phyloP scores from a whole-genome alignment of 768 basidiomycete genomes.

The Xerocomellus intermedius region DNA sequence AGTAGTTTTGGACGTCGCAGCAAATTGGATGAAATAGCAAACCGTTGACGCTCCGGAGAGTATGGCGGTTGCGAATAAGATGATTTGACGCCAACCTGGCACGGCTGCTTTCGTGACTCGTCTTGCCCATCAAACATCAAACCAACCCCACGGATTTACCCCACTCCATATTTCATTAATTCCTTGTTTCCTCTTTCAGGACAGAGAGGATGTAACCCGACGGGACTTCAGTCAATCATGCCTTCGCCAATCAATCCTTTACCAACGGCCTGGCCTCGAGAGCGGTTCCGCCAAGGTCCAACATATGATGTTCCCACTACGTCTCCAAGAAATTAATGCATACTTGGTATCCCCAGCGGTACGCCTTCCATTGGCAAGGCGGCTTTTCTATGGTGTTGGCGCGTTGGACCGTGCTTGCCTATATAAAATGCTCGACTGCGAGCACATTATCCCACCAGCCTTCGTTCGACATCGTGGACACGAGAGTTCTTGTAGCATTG shows the following conservation, averaged over 20 bases:
- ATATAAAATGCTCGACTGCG: constrained; percentile 7
- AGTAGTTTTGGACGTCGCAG: not conserved
- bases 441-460: not conserved
- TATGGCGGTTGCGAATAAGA: not conserved
- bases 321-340: not conserved
- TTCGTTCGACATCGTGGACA: not conserved
- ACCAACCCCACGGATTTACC: not conserved
- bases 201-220: not conserved
- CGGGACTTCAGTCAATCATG: not conserved
- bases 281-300: constrained; percentile 2
- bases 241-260: not conserved
- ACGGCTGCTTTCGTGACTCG: not conserved
- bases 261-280: not conserved
- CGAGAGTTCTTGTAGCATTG: not conserved
- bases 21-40: not conserved
- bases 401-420: not conserved
- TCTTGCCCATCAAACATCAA: not conserved
- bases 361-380: not conserved
- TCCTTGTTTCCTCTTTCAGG: not conserved
- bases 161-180: not conserved
- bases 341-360: not conserved
- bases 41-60: not conserved
- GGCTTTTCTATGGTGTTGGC: not conserved
- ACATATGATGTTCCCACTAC: not conserved
- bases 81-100: not conserved